A percentile compares a stretch with the other conserved stretches of the same genome.
Evolutionary conservation across 371 early-diverging fungal genomes (phyloP).

Genomic region (Zopfochytrium polystomum): DNA sequence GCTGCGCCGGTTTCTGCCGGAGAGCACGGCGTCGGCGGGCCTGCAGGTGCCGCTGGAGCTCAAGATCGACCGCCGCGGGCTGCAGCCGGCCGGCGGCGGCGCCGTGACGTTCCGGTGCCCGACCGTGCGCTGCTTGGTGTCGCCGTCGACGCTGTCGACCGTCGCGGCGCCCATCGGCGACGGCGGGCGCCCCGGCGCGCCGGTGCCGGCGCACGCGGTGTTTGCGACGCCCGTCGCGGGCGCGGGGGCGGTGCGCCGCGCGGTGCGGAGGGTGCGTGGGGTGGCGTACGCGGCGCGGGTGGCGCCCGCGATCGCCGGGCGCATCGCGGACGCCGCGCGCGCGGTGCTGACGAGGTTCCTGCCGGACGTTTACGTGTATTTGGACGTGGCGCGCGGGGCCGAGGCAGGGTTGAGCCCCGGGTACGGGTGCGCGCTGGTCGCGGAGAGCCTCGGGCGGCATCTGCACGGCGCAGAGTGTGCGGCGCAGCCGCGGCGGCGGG

Average conservation of each 20-base stretch:
- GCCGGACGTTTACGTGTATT: conserved; percentile 94
- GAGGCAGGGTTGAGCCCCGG: conserved; percentile 93
- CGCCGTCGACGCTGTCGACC: too few species aligned
- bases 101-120: conserved; percentile 84
- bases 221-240: conserved; percentile 75
- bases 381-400: conserved; percentile 92
- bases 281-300: conserved; percentile 91
- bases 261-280: conserved; percentile 93
- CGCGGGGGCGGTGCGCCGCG: too few species aligned
- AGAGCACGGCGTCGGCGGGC: conserved; percentile 6
- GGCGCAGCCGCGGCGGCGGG: conserved; percentile 39
- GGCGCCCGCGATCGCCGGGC: conserved; percentile 92
- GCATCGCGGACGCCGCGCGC: conserved; percentile 86
- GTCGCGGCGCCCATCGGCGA: too few species aligned
- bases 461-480: conserved; percentile 77
- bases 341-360: conserved; percentile 80
- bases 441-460: conserved; percentile 83
- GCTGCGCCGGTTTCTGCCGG: conserved; percentile 62
- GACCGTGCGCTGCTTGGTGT: conserved; percentile 71
- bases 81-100: conserved; percentile 95
- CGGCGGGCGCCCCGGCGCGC: too few species aligned
- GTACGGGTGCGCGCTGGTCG: conserved; percentile 86
- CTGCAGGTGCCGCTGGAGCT: conserved; percentile 29
- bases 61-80: conserved; percentile 83
- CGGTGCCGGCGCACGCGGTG: conserved; percentile 78